These are phyloP conservation scores for Emmonsiellopsis sp. DNA, from an alignment of 2,329 filamentous ascomycete species.

Conservation along the genomic window DNA sequence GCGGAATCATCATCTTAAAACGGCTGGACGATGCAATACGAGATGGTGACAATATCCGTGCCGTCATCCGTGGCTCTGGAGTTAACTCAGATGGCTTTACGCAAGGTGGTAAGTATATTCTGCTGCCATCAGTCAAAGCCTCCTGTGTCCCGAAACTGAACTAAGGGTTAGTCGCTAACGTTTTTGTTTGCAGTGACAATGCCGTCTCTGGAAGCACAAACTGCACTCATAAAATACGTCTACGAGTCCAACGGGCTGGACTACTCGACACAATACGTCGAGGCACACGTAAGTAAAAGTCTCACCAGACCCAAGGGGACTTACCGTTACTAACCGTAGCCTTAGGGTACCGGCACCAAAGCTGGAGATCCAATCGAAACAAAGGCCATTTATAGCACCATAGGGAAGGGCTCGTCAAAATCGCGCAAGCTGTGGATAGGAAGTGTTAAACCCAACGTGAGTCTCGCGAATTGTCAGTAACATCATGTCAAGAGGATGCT, in stretches of 20 bases:
- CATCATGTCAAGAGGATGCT: too few species aligned
- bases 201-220: neutral
- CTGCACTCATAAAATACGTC: neutral
- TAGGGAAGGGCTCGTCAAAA: neutral
- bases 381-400: neutral
- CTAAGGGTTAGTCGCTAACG: neutral
- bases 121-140: too few species aligned
- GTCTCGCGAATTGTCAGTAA: neutral
- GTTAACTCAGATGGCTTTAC: slow-evolving; percentile 58
- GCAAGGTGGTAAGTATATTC: slow-evolving; percentile 13
- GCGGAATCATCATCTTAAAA: slow-evolving; percentile 59
- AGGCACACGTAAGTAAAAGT: neutral
- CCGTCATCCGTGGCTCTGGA: slow-evolving; percentile 59
- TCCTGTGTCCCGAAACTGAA: too few species aligned
- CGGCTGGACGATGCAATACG: slow-evolving; percentile 62
- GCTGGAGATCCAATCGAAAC: slow-evolving; percentile 6
- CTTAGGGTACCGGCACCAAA: neutral
- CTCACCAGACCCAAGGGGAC: too few species aligned
- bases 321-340: too few species aligned
- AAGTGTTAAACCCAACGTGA: neutral
- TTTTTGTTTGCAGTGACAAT: neutral
- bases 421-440: neutral
- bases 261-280: neutral
- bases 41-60: slow-evolving; percentile 56
- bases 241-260: neutral